phyloP scores from a whole-genome alignment of 805 yeast species.

The Candida orba region DNA sequence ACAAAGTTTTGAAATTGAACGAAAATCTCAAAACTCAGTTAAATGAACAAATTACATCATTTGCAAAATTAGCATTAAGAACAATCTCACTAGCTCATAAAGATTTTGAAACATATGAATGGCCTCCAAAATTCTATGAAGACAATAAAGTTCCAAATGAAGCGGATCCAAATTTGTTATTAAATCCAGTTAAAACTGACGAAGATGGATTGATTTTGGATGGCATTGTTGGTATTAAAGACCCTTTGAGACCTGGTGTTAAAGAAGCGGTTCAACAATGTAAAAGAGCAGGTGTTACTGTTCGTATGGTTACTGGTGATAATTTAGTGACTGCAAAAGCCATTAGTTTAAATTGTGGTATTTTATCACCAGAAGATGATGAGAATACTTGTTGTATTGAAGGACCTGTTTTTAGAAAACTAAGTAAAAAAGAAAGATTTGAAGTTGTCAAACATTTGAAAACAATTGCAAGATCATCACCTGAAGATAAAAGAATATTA shows the following conservation, averaged over 20 bases:
- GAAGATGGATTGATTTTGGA: constrained; percentile 47
- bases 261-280: constrained; percentile 83
- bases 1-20: constrained; percentile 23
- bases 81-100: constrained; percentile 84
- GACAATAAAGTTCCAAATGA: constrained; percentile 26
- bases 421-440: constrained; percentile 48
- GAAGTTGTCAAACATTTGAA: constrained; percentile 63
- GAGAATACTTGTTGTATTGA: constrained; percentile 71
- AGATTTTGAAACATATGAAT: constrained; percentile 45
- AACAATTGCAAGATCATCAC: constrained; percentile 91
- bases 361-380: constrained; percentile 41
- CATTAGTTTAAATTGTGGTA: constrained; percentile 82
- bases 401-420: constrained; percentile 80
- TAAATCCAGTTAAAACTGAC: constrained; percentile 28
- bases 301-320: constrained; percentile 98
- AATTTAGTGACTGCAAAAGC: constrained; percentile 87
- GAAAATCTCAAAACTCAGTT: constrained; percentile 24
- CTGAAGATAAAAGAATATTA: constrained; percentile 86
- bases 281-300: constrained; percentile 85
- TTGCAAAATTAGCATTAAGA: constrained; percentile 77
- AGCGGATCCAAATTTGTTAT: constrained; percentile 37
- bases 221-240: constrained; percentile 86
- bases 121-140: constrained; percentile 62
- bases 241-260: constrained; percentile 88
- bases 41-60: constrained; percentile 38